Base-by-base conservation (phyloP, 164 flowering plant genomes). In the Vitis labrusca region DNA sequence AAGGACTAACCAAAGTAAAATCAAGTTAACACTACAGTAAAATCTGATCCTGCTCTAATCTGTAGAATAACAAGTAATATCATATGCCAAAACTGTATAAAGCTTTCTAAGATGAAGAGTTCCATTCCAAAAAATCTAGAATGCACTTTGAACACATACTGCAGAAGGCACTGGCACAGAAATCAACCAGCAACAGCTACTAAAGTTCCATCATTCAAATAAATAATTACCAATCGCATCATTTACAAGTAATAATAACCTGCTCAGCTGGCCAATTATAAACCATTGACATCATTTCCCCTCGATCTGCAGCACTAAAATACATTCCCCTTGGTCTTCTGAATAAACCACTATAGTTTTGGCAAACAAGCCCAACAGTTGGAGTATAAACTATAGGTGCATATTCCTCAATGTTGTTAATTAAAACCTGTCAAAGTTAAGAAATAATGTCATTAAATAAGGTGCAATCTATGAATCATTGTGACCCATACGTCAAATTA, bases 261-360 rank as follows among this genome's bases (percentile, higher is more conserved):
- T 91, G 93, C 2, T 95, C 99, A 61, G 99, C 91, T 37, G 99
- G 98, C 99, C 99, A 94, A 77, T 92, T 91, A 57, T 92, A 91
- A 65, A 91, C 93, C 97, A 90, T 91, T 50, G 97, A 92, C 95
- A 92, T 92, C 99, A 92, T 90, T 80, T 93, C 97, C 61, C 97
- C 98, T 76, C 97, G 93, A 82, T 95, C 99, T 52, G 67, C 89
- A 57, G 97, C 97, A 84, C 99, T 91, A 68, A 93, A 95, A 74
- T 93, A 93, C 98, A 93, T 95, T 64, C 99, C 99, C 61, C 99
- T 87, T 30, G 99, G 99, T 79, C 99, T 84, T 88, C 99, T 89
- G 75, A 91, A 95, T 76, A 93, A 76, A 29, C 99, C 97, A 81
- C 98, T 86, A 55, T 91, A 95, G 65, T 95, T 95, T 78, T 93